These are phyloP conservation scores for Anaeramoeba ignava DNA, from an alignment of 78 protist species.

Conservation along the genomic window DNA sequence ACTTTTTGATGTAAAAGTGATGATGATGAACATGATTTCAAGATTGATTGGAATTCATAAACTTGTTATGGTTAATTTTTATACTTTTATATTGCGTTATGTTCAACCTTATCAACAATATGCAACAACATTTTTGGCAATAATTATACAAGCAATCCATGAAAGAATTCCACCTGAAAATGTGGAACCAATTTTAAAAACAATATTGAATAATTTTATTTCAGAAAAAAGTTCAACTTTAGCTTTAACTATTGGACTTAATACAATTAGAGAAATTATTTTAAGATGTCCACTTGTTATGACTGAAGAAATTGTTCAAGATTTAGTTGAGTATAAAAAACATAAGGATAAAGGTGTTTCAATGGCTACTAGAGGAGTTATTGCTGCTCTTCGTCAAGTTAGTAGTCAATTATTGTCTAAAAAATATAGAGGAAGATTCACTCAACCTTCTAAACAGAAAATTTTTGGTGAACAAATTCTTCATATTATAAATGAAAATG, in stretches of 20 bases:
- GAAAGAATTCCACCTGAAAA: neutral
- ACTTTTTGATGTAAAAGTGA: neutral
- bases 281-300: neutral
- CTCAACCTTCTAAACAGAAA: neutral
- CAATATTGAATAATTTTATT: neutral
- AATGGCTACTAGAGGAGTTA: neutral
- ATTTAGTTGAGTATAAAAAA: neutral
- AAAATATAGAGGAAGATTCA: neutral
- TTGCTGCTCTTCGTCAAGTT: neutral
- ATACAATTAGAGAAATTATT: neutral
- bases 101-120: neutral
- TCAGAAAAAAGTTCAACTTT: neutral
- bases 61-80: neutral
- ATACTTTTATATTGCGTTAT: neutral
- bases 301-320: neutral
- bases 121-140: neutral
- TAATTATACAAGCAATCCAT: neutral
- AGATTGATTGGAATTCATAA: neutral
- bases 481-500: neutral
- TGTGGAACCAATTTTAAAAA: neutral
- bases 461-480: neutral
- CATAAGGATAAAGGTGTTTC: neutral
- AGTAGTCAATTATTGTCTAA: neutral
- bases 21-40: neutral
- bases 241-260: neutral